Evolutionary conservation across 75 land plant genomes (phyloP).

Genomic region (Picea sitchensis): DNA sequence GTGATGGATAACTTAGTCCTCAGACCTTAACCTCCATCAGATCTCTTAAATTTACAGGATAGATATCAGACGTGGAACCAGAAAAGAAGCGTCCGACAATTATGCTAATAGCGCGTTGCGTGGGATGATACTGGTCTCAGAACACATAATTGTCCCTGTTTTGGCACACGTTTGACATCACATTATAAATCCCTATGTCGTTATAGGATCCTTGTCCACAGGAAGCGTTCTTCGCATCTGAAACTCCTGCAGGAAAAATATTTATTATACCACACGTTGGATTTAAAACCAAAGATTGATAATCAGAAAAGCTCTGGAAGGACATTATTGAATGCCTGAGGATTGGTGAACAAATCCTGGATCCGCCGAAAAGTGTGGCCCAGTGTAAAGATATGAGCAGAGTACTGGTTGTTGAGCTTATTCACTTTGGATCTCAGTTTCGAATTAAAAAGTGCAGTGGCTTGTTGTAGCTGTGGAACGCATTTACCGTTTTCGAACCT

Average conservation of each 20-base stretch:
- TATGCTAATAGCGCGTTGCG: conserved; percentile 41
- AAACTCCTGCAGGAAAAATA: conserved; percentile 16
- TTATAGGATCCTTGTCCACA: conserved; percentile 53
- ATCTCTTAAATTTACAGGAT: too few species aligned
- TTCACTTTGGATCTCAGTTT: conserved; percentile 7
- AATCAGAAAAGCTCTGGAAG: neutral
- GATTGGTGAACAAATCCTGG: neutral
- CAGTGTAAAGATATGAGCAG: conserved; percentile 18
- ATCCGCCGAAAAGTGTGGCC: conserved; percentile 10
- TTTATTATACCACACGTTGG: neutral
- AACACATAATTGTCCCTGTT: conserved; percentile 41
- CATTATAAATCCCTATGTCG: conserved; percentile 52
- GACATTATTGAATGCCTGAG: neutral
- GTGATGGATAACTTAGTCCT: too few species aligned
- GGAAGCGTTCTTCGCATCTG: conserved; percentile 28
- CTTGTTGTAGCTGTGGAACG: conserved; percentile 19
- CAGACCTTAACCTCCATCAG: too few species aligned
- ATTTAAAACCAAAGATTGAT: neutral
- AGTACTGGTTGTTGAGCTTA: conserved; percentile 13
- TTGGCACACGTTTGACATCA: conserved; percentile 44
- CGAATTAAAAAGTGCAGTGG: conserved; percentile 17
- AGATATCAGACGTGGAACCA: too few species aligned
- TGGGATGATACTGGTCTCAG: conserved; percentile 67
- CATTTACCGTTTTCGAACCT: conserved; percentile 24
- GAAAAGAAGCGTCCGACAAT: too few species aligned